Conservation (phyloP, 768 basidiomycete genomes). For the Cubamyces sp. region DNA sequence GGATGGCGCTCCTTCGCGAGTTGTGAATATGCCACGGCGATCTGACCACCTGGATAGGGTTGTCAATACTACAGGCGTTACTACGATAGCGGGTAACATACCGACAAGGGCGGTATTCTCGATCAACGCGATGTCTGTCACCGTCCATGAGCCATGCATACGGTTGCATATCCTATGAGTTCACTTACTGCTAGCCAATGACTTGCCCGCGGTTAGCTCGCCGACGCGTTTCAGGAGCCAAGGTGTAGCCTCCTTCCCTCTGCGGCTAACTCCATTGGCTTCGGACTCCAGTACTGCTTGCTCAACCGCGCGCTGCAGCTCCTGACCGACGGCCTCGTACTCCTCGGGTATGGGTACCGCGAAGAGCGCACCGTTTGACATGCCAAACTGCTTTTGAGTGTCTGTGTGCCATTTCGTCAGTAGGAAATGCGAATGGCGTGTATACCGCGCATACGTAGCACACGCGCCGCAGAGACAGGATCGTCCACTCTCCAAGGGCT, state of each 20-base stretch:
- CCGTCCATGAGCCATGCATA: background rate
- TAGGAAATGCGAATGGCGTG: background rate
- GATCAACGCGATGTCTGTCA: constrained; percentile 82
- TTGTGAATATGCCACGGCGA: constrained; percentile 76
- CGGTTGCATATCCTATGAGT: background rate
- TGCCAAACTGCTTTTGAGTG: constrained; percentile 67
- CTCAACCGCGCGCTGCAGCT: constrained; percentile 78
- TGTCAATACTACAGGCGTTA: constrained; percentile 7
- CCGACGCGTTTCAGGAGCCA: constrained; percentile 87
- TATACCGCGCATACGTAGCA: constrained; percentile 61
- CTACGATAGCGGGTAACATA: constrained; percentile 37
- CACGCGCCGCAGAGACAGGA: constrained; percentile 66
- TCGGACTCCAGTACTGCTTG: constrained; percentile 86
- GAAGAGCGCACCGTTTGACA: constrained; percentile 79
- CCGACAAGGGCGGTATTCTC: constrained; percentile 88
- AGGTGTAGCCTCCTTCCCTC: constrained; percentile 92
- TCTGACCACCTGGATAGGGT: constrained; percentile 61
- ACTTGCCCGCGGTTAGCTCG: constrained; percentile 77
- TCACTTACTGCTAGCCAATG: constrained; percentile 68
- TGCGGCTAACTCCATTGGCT: constrained; percentile 72
- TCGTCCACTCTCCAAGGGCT: constrained; percentile 77
- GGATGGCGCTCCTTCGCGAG: constrained; percentile 35
- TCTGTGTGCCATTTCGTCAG: constrained; percentile 45
- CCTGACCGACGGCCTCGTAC: constrained; percentile 66
- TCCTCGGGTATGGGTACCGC: constrained; percentile 88